Conservation (phyloP, 805 yeast genomes). For the Schizosaccharomyces lindneri region DNA sequence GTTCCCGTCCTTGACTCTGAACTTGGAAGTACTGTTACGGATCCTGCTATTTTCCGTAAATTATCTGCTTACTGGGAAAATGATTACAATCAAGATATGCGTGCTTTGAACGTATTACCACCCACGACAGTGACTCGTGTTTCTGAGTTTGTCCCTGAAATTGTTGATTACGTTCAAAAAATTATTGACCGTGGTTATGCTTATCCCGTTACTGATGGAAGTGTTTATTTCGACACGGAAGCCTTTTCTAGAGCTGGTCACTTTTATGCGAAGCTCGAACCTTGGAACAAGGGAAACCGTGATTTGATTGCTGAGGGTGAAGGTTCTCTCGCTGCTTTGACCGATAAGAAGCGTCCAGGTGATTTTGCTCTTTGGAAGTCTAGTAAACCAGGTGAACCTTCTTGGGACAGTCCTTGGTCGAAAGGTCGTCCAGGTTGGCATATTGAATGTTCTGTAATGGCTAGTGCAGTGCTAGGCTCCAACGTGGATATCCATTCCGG, state of each 20-base stretch:
- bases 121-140: conserved; percentile 80
- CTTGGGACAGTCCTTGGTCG: conserved; percentile 93
- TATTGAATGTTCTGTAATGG: conserved; percentile 98
- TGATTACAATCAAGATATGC: conserved; percentile 69
- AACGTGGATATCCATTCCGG: conserved; percentile 88
- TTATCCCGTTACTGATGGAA: conserved; percentile 43
- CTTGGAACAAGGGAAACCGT: conserved; percentile 84
- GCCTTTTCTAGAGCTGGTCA: conserved; percentile 57
- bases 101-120: conserved; percentile 53
- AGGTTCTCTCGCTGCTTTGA: conserved; percentile 43
- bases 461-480: conserved; percentile 61
- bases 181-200: conserved; percentile 68
- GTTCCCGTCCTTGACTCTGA: conserved; percentile 48
- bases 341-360: conserved; percentile 44
- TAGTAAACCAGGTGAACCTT: conserved; percentile 90
- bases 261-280: conserved; percentile 84
- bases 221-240: conserved; percentile 84
- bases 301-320: conserved; percentile 83
- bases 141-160: conserved; percentile 85
- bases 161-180: conserved; percentile 47
- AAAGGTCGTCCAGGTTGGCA: conserved; percentile 98
- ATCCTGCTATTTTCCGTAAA: conserved; percentile 57
- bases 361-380: conserved; percentile 96
- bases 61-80: conserved; percentile 79
- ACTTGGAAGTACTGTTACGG: conserved; percentile 53